phyloP scores from a whole-genome alignment of 2,329 filamentous ascomycete genomes.

The Colletotrichum eleusines region DNA sequence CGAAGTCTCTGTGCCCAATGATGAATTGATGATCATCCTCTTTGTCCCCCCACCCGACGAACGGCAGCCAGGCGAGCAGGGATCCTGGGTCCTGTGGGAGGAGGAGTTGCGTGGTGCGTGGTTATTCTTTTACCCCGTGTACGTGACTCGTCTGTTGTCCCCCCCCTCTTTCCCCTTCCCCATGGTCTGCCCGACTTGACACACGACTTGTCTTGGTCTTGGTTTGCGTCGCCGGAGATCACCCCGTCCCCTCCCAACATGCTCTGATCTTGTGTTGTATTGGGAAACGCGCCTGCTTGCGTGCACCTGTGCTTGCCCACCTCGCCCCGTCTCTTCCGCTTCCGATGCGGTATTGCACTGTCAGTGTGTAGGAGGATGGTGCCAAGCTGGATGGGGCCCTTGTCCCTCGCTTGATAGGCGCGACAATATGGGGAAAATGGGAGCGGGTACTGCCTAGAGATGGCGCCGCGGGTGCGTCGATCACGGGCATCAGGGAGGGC shows the following conservation, averaged over 20 bases:
- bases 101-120: not conserved
- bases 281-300: not conserved
- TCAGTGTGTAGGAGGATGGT: not conserved
- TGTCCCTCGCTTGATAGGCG: no score
- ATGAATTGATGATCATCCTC: not conserved
- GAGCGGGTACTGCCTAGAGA: constrained; percentile 3
- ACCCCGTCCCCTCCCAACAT: not conserved
- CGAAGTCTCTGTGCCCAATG: not conserved
- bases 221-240: constrained; percentile 8
- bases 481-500: constrained; percentile 23
- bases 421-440: not conserved
- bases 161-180: not conserved
- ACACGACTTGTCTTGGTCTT: constrained; percentile 39
- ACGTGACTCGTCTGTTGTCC: constrained; percentile 22
- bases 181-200: constrained; percentile 29
- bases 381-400: not conserved
- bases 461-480: constrained; percentile 33
- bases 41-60: not conserved
- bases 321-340: not conserved
- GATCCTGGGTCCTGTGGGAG: not conserved
- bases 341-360: not conserved
- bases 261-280: not conserved
- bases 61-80: constrained; percentile 2
- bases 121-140: not conserved
- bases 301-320: not conserved